Conservation (phyloP, 1,284 basidiomycete species). For the Moniliella sp. region DNA sequence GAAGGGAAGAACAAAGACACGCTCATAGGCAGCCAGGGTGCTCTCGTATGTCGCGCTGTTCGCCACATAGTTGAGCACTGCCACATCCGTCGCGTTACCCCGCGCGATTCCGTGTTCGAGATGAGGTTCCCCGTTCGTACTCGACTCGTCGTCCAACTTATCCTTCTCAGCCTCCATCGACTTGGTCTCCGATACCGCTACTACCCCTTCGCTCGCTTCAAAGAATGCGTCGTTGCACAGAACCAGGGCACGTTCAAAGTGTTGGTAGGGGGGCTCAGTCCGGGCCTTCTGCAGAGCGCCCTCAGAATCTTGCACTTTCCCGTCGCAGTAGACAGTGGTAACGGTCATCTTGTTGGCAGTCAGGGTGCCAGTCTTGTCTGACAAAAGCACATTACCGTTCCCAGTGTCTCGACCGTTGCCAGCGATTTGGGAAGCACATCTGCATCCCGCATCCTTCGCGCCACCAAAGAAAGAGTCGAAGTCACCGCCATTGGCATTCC, state of each 20-base stretch:
- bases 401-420: constrained; percentile 48
- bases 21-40: not conserved
- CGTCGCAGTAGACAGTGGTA: constrained; percentile 9
- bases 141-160: too few relatives aligned
- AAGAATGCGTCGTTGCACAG: constrained; percentile 48
- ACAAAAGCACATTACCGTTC: constrained; percentile 47
- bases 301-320: not conserved
- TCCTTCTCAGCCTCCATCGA: constrained; percentile 45
- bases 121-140: too few relatives aligned
- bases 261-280: not conserved
- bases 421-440: constrained; percentile 47
- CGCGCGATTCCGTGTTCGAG: too few relatives aligned
- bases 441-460: constrained; percentile 50
- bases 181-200: constrained; percentile 47
- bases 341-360: constrained; percentile 55
- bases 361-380: constrained; percentile 54
- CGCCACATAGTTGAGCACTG: not conserved
- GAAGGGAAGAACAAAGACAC: constrained; percentile 35
- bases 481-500: constrained; percentile 52
- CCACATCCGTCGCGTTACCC: not conserved
- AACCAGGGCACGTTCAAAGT: not conserved
- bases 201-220: constrained; percentile 33
- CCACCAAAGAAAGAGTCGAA: constrained; percentile 48
- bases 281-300: not conserved
- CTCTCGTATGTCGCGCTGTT: not conserved